Conservation (phyloP, 1,139 yeast species). For the Debaryomyces fabryi region DNA sequence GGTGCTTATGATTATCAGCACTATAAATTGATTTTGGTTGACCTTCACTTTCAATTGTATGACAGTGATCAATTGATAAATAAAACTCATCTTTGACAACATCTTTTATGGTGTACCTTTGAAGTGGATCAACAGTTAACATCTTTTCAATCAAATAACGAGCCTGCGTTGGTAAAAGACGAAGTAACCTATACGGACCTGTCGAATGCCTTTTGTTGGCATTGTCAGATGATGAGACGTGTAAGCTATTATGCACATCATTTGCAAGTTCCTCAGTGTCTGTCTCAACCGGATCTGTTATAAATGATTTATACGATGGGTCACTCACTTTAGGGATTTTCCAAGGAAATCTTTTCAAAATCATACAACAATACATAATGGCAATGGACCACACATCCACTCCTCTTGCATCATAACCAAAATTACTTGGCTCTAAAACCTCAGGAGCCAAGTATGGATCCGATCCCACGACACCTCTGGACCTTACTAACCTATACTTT, state of each 20-base stretch:
- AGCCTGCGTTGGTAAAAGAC: slow-evolving; percentile 40
- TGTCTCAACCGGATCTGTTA: slow-evolving; percentile 21
- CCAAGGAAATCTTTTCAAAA: slow-evolving; percentile 76
- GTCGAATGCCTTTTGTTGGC: slow-evolving; percentile 10
- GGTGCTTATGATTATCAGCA: slow-evolving; percentile 52
- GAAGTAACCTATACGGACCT: slow-evolving; percentile 40
- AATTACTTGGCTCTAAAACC: slow-evolving; percentile 49
- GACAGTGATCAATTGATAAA: slow-evolving; percentile 34
- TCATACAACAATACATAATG: slow-evolving; percentile 75
- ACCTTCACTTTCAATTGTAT: slow-evolving; percentile 14
- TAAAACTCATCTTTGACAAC: slow-evolving; percentile 34
- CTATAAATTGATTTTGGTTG: slow-evolving; percentile 10
- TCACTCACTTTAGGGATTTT: slow-evolving; percentile 66
- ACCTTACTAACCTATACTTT: slow-evolving; percentile 33
- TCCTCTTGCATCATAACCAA: slow-evolving; percentile 67
- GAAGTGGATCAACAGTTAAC: slow-evolving; percentile 33
- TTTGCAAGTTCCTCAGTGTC: slow-evolving; percentile 12
- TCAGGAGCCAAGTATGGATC: slow-evolving; percentile 85
- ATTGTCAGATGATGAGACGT: background rate
- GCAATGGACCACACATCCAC: slow-evolving; percentile 83
- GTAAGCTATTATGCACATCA: background rate
- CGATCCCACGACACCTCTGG: slow-evolving; percentile 77
- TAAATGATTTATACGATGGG: slow-evolving; percentile 51
- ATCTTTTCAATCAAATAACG: slow-evolving; percentile 36
- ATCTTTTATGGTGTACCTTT: slow-evolving; percentile 34